Evolutionary conservation across 768 basidiomycete genomes (phyloP), one percentile per base, ranked within the genome.

Genomic region (Pleurotus pulmonarius): DNA sequence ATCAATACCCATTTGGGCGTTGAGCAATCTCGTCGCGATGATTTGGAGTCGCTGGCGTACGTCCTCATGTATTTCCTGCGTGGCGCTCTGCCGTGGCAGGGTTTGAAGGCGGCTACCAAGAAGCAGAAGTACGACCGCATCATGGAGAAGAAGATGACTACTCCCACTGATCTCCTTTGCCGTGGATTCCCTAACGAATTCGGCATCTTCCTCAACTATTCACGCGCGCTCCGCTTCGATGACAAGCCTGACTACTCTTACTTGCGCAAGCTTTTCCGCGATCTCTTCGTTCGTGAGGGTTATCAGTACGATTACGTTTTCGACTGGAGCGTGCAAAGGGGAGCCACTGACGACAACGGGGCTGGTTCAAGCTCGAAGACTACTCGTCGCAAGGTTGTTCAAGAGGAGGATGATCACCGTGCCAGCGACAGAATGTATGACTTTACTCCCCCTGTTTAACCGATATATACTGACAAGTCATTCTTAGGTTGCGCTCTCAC

Each of bases 81-180:
- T 61, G 97, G 96, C 48, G 89, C 93, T 56, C 85, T 99, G 44
- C 96, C 96, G 29, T 99, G 96, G 96, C 97, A 99, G 73, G 97
- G 97, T 58, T 85, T 99, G 70, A 99, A 99, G 79, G 97, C 97
- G 58, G 96, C 96, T 40, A 99, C 97, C 58, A 99, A 99, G 92
- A 99, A 99, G 85, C 97, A 99, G 82, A 99, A 99, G 79, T 98
- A 98, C 73, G 97, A 98, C 75, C 89, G 97, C 59, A 99, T 99
- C 78, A 99, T 99, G 97, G 97, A 99, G 78, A 99, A 99, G 86
- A 99, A 99, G 86, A 98, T 99, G 94, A 98, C 97, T 38, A 97
- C 94, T 0, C 92, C 94, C 12, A 95, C 92, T 49, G 94, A 98
- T 70, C 80, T 96, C 57, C 86, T 99, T 25, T 98, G 96, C 79